A percentile compares a stretch with the other conserved stretches of the same genome.
These are phyloP conservation scores for Sporothrix humicola DNA, from an alignment of 2,329 filamentous ascomycete species.

Conservation along the genomic window DNA sequence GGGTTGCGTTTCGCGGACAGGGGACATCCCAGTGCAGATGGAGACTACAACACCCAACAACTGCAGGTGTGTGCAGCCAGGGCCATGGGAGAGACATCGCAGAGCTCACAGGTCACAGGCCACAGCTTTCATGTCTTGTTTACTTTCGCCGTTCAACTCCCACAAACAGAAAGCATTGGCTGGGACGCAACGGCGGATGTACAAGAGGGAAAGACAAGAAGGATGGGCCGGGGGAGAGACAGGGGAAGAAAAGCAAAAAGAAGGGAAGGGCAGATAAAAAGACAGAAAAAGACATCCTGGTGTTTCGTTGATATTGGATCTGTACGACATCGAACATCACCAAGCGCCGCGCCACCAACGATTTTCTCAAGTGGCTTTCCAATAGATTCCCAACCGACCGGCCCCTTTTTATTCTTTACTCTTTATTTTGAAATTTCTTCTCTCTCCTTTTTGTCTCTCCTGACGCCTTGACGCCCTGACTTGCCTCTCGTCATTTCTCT, in stretches of 20 bases:
- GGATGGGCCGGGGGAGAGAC: background rate
- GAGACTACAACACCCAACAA: background rate
- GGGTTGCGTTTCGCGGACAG: background rate
- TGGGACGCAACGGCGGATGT: background rate
- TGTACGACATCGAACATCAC: slow-evolving; percentile 24
- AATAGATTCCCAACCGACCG: background rate
- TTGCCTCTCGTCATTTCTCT: slow-evolving; percentile 14
- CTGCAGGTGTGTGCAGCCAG: slow-evolving; percentile 11
- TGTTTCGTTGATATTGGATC: slow-evolving; percentile 30
- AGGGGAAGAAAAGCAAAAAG: background rate
- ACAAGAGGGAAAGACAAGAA: background rate
- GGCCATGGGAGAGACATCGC: background rate
- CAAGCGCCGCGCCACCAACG: slow-evolving; percentile 24
- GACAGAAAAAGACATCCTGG: background rate
- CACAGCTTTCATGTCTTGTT: background rate
- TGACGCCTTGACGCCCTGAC: no score
- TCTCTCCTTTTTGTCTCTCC: background rate
- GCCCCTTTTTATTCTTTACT: slow-evolving; percentile 6
- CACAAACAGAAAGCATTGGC: background rate
- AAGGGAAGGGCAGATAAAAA: background rate
- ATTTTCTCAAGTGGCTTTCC: background rate
- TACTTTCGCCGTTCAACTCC: background rate
- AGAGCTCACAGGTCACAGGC: background rate
- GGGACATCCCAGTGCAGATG: background rate
- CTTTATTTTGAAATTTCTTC: slow-evolving; percentile 2